Evolutionary conservation across 805 yeast genomes (phyloP), one percentile per base, ranked within the genome.

Genomic region (Schizosaccharomyces octosporus): DNA sequence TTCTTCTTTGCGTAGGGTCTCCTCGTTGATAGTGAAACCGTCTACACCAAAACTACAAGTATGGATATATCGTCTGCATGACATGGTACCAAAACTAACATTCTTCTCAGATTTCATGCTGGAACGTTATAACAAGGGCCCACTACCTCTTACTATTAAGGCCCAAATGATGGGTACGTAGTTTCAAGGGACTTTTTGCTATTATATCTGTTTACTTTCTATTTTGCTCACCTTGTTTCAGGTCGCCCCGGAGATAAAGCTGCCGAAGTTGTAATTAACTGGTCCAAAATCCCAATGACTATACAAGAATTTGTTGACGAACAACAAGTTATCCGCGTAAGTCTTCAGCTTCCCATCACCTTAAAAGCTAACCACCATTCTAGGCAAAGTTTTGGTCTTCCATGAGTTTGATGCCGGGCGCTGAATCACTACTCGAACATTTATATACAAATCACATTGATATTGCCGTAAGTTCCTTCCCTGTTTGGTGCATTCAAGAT

Each of bases 11-110:
- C n/a, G 31, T 41, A 57, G 51, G 60, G 99, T 1, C 79, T 94
- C 29, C 75, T 93, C 64, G 79, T 93, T 69, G 87, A 89, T 73
- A 85, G 97, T 3, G 99, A 93, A 72, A 94, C 86, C 65, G 76
- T 89, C 62, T 93, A 93, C 71, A 90, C 98, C 0, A 80, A 81
- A 62, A 85, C 86, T 2, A 75, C 86, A 41, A 79, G 51, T 39
- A 27, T 45, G 61, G 39, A 29, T n/a, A 29, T n/a, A 19, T 21
- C 9, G n/a, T 43, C 7, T n/a, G 41, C 85, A 5, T 19, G 9
- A 41, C n/a, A 48, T 4, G 17, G 13, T n/a, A 3, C 2, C 19
- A 4, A 13, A 42, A 21, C 29, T 19, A 42, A 9, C 6, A 27
- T 41, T 5, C 17, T 5, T 11, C 2, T 3, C 36, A 59, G 60